Base-by-base conservation (phyloP, 2,329 filamentous ascomycete genomes). In the Xenoacremonium recifei region DNA sequence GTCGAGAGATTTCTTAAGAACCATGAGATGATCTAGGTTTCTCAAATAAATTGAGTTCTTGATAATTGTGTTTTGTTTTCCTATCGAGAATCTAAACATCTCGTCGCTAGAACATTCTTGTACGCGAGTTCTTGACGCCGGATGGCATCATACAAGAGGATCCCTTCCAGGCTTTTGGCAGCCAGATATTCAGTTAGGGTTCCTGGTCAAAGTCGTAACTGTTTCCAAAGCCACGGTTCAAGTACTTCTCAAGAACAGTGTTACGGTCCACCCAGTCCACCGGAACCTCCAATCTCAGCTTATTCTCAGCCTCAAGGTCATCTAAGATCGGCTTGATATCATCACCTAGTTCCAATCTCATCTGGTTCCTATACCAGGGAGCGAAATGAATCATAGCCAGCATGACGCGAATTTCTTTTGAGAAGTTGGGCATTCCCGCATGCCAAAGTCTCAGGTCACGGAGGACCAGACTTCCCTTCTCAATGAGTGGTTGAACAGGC, bases 391-490 rank as follows among this genome's bases (percentile, higher is more conserved):
- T 77, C 66, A 78, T 71, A 23, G 76, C 77, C n/a, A 82, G 59
- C 79, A 82, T 82, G 15, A 81, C 69, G 19, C 78, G 62, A 13
- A 74, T 68, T 6, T 71, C 61, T 4, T 68, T 58, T 1, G 72
- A 75, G 31, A 60, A 53, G 50, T 84, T 84, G 2, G 79, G 79
- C 73, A 82, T 80, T 1, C 80, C 80, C 0, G 77, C 79, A 56
- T 84, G 80, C 80, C 80, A 85, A 5, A 82, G 69, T 18, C 80
- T 64, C 39, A 84, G 58, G 55, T 84, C 80, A 2, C 82, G 68
- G 21, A 85, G 55, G 25, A 83, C 67, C 17, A 84, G 55, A 29
- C 75, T 74, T 0, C 80, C 79, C 50, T 78, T 79, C 25, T 66
- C 65, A 1, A 80, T 68, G 3, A 60, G 41, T 0, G 77, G 76